Evolutionary conservation across 495 filamentous ascomycete species (phyloP).

Genomic region (Penicillium manginii): DNA sequence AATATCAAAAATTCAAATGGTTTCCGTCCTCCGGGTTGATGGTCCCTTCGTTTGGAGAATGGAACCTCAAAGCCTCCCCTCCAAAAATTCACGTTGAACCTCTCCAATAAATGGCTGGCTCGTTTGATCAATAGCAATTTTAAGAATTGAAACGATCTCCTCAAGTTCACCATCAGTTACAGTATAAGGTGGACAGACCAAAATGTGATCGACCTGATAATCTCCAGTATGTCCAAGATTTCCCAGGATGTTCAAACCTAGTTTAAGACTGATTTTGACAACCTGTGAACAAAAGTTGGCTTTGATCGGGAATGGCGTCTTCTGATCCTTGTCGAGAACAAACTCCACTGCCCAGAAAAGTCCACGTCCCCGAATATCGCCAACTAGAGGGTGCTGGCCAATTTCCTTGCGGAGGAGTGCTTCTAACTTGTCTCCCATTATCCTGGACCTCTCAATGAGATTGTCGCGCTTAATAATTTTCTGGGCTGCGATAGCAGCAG

Average conservation of each 20-base stretch:
- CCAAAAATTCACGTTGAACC: not conserved
- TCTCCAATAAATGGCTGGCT: slow-evolving; percentile 6
- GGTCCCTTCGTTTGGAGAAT: too few species aligned
- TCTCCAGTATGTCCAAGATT: slow-evolving; percentile 49
- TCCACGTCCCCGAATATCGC: slow-evolving; percentile 65
- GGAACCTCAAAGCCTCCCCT: not conserved
- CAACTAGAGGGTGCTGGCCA: slow-evolving; percentile 57
- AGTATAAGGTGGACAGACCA: slow-evolving; percentile 68
- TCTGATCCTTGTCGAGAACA: slow-evolving; percentile 47
- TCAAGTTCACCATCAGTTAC: slow-evolving; percentile 55
- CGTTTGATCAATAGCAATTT: slow-evolving; percentile 14
- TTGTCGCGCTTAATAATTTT: slow-evolving; percentile 58
- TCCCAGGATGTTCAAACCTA: slow-evolving; percentile 20
- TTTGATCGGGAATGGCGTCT: slow-evolving; percentile 43
- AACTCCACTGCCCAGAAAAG: slow-evolving; percentile 68
- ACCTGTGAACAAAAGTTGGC: slow-evolving; percentile 17
- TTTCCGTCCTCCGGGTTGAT: too few species aligned
- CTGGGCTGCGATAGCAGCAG: slow-evolving; percentile 64
- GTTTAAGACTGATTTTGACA: slow-evolving; percentile 12
- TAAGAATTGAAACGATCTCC: slow-evolving; percentile 45
- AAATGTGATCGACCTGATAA: slow-evolving; percentile 63
- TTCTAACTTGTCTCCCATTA: slow-evolving; percentile 55
- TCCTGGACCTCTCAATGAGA: slow-evolving; percentile 55
- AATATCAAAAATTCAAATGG: too few species aligned
- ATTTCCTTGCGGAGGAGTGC: slow-evolving; percentile 47